Evolutionary conservation across 75 land plant species (phyloP).

Genomic region (Cunninghamia lanceolata): DNA sequence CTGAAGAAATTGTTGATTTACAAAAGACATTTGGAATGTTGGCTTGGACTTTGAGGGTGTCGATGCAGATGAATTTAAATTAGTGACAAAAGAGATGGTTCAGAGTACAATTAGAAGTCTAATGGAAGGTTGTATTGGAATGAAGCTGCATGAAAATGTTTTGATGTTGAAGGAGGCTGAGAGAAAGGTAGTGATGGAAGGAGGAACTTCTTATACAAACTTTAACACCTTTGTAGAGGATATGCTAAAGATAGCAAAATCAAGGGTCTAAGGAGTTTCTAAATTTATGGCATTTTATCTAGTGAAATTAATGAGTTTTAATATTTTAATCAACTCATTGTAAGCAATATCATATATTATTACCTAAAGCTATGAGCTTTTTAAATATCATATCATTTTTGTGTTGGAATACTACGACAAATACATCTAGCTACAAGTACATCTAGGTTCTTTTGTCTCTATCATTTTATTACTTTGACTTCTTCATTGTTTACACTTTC

Average conservation of each 20-base stretch:
- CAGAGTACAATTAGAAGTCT: neutral
- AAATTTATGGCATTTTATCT: too few relatives aligned
- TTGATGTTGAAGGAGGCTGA: neutral
- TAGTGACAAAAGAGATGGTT: neutral
- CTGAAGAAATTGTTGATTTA: constrained; percentile 11
- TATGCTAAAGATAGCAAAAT: neutral
- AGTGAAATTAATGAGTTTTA: too few relatives aligned
- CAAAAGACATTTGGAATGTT: constrained; percentile 16
- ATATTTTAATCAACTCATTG: too few relatives aligned
- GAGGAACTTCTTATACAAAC: neutral
- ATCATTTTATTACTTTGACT: too few relatives aligned
- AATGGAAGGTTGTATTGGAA: neutral
- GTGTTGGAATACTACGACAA: too few relatives aligned
- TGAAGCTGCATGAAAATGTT: neutral
- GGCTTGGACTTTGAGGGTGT: constrained; percentile 11
- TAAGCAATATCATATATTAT: too few relatives aligned
- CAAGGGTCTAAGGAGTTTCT: too few relatives aligned
- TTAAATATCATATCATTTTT: too few relatives aligned
- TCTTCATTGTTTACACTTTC: too few relatives aligned
- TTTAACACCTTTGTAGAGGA: neutral
- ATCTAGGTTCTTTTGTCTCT: too few relatives aligned
- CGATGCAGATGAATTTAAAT: neutral
- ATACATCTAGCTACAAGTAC: too few relatives aligned
- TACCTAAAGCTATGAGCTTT: too few relatives aligned
- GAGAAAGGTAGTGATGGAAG: neutral